Evolutionary conservation across 1,284 basidiomycete genomes (phyloP).

Genomic region (Trametes hirsuta): DNA sequence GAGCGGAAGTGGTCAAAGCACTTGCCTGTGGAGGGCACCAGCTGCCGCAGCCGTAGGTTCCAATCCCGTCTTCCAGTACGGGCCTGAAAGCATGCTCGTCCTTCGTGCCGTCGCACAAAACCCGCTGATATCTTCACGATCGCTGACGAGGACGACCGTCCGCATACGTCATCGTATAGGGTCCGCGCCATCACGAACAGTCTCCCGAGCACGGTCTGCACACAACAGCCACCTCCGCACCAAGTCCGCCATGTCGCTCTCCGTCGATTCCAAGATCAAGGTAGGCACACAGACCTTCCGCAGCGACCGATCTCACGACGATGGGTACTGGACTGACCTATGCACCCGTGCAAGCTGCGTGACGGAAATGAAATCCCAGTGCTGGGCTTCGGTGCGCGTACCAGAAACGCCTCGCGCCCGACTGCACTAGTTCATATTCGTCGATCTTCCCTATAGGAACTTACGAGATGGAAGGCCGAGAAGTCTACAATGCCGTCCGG

Average conservation of each 20-base stretch:
- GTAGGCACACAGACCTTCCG: neutral
- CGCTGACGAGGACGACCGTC: neutral
- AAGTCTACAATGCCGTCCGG: conserved; percentile 59
- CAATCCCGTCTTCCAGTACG: no score
- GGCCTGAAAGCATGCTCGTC: no score
- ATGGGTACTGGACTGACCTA: neutral
- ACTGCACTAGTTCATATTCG: conserved; percentile 7
- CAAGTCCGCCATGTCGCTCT: neutral
- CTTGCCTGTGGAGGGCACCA: neutral
- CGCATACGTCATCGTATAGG: conserved; percentile 2
- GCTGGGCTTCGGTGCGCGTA: conserved; percentile 60
- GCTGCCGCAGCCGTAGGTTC: neutral
- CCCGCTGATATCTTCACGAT: neutral
- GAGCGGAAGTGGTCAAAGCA: no score
- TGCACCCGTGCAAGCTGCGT: conserved; percentile 43
- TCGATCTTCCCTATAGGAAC: conserved; percentile 44
- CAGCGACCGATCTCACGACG: neutral
- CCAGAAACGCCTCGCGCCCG: neutral
- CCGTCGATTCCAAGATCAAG: conserved; percentile 17
- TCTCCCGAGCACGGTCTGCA: neutral
- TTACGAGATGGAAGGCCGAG: conserved; percentile 66
- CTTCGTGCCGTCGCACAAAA: neutral
- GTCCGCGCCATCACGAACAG: neutral
- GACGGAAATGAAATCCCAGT: conserved; percentile 68
- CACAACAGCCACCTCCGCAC: neutral